Evolutionary conservation across 1,139 yeast species (phyloP).

Genomic region (Sporopachydermia cereana): DNA sequence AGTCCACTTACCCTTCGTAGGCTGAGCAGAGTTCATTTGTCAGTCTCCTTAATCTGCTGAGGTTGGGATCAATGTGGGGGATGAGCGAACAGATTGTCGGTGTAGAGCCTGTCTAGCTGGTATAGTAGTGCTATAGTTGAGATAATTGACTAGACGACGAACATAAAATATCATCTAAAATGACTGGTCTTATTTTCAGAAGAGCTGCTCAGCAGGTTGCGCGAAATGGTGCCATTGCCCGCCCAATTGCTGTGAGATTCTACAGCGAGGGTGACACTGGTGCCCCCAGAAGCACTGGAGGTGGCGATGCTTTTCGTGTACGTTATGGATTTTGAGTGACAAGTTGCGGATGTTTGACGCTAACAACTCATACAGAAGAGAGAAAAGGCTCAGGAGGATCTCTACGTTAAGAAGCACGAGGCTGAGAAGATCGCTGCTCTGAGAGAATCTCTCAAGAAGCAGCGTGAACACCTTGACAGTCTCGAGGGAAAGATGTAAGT

Average conservation of each 20-base stretch:
- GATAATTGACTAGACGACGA: too few relatives aligned
- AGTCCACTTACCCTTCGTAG: too few relatives aligned
- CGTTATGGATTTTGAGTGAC: constrained; percentile 19
- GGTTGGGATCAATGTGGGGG: too few relatives aligned
- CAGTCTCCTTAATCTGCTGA: too few relatives aligned
- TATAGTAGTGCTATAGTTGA: too few relatives aligned
- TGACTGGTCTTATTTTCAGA: constrained; percentile 3
- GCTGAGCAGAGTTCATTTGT: too few relatives aligned
- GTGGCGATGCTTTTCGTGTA: constrained; percentile 41
- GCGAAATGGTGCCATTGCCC: constrained; percentile 9
- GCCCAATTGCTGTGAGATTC: constrained; percentile 27
- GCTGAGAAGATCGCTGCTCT: constrained; percentile 47
- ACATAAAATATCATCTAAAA: constrained; percentile 4
- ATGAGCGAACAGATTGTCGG: too few relatives aligned
- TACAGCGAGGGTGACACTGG: constrained; percentile 47
- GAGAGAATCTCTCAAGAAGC: constrained; percentile 39
- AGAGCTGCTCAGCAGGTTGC: constrained; percentile 5
- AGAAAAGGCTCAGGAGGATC: constrained; percentile 62
- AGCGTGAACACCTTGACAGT: constrained; percentile 29
- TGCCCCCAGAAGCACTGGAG: constrained; percentile 36
- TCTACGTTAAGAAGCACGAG: constrained; percentile 47
- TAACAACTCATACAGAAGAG: constrained; percentile 32
- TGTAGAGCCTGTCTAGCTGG: too few relatives aligned
- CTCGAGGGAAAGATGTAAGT: constrained; percentile 19
- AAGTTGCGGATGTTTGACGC: constrained; percentile 11